Base-by-base conservation (phyloP, 2,329 filamentous ascomycete species). In the Hypoxylon sp. region DNA sequence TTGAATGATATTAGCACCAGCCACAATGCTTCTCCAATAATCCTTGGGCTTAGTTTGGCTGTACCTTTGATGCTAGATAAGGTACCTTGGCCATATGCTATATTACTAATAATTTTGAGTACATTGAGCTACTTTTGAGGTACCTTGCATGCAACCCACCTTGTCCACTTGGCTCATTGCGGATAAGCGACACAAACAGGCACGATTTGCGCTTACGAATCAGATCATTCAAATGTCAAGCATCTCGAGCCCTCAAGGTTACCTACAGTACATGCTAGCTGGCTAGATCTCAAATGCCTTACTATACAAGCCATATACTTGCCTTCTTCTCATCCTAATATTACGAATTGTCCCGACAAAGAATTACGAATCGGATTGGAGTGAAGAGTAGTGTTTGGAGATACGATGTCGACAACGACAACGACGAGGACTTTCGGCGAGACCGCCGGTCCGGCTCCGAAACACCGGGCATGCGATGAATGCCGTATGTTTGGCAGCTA, bases 381-480 rank as follows among this genome's bases (percentile, higher is more conserved):
- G 48, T 33, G 46, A 57, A 63, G 47, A 31, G 48, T 26, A 22
- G 26, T 58, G 33, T 33, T 9, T 8, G 24, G 13, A 31, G 22
- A 46, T 11, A 47, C 29, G 37, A 68, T 63, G 57, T 46, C 66
- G 29, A 63, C 63, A 26, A 65, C 70, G 62, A 68, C 63, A 24
- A 67, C 37, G 22, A 51, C 59, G 33, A 60, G 51, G 42, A 54
- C 46, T 17, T 14, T 33, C n/a, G 52, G 59, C 63, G 55, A 59
- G 26, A 35, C 52, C 19, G 14, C 66, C 53, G 66, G 59, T 35
- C 53, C 69, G 22, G 71, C 64, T 11, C 76, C 81, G 67, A 90
- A 88, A 75, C 87, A 87, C 69, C 84, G 88, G 52, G 88, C 89
- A 67, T 91, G 89, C 78, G 89, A 91, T 78, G 88, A 90, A 78